Evolutionary conservation across 2,329 filamentous ascomycete genomes (phyloP), one percentile per base, ranked within the genome.

Genomic region (Botryotinia convoluta): DNA sequence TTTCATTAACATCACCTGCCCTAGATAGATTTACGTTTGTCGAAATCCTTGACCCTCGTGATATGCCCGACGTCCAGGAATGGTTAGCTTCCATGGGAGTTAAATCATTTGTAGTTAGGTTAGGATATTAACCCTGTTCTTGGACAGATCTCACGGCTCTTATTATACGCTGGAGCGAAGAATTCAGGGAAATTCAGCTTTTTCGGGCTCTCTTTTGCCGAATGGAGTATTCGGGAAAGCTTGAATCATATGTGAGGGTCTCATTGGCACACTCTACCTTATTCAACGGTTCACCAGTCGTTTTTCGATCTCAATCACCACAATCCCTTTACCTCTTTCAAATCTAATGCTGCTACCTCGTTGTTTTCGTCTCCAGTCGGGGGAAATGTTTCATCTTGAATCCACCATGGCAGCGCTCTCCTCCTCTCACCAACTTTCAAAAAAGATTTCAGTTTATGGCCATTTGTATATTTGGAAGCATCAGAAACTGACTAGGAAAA

Each of bases 41-140:
- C 20, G 0, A 1, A 4, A 4, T 10, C 3, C 2, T 22, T 26
- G 20, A 48, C 8, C 7, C 18, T 22, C 22, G 7, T 10, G 1
- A 22, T 9, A 16, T 9, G 8, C 20, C n/a, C 3, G n/a, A 32
- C 1, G 0, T 57, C 16, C 5, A 0, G 8, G 22, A 26, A 60
- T 14, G 32, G 57, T 7, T 60, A 12, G 6, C 12, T 20, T 26
- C 32, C 6, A 7, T 29, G 22, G 22, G 9, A 45, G 6, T 48
- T 1, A 64, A 45, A n/a, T 48, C 18, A 8, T 45, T 64, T 26
- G 42, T 39, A 16, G 10, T 63, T 1, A 29, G 29, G 39, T 42
- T 29, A 44, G 16, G 16, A 18, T 20, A 5, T 29, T 6, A 20
- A 29, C 1, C 51, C 12, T 14, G 14, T 18, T n/a, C 8, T 9